A percentile compares a stretch with the other conserved stretches of the same genome.
Evolutionary conservation across 345 rosid genomes (phyloP).

Genomic region (Nephelium lappaceum): DNA sequence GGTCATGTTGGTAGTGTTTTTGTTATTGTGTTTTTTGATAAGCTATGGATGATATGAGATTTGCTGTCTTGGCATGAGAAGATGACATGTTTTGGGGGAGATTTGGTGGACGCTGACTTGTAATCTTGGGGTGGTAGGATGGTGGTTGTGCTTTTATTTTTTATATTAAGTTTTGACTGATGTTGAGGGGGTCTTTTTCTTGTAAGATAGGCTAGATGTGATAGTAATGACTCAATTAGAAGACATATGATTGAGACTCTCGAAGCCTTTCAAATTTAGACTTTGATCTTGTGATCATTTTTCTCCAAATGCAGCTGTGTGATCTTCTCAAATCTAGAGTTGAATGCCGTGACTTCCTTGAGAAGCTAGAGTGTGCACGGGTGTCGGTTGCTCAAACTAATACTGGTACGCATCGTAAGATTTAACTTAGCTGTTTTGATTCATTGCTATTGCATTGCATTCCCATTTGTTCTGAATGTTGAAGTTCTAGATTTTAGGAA

Average conservation of each 20-base stretch:
- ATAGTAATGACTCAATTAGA: neutral
- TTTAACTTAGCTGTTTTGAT: neutral
- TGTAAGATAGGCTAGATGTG: neutral
- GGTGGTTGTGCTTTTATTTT: neutral
- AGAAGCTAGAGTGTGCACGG: constrained; percentile 70
- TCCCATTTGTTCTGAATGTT: neutral
- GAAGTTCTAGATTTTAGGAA: constrained; percentile 12
- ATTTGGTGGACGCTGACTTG: neutral
- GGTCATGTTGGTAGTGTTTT: neutral
- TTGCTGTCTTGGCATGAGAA: neutral
- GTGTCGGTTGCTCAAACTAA: constrained; percentile 46
- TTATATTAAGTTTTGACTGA: neutral
- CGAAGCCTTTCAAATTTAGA: constrained; percentile 9
- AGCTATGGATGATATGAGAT: neutral
- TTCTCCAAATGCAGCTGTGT: constrained; percentile 59
- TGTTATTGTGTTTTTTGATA: neutral
- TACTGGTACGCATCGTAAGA: constrained; percentile 38
- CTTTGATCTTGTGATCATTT: neutral
- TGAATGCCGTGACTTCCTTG: constrained; percentile 71
- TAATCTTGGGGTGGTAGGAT: neutral
- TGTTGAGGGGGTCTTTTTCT: neutral
- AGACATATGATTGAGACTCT: neutral
- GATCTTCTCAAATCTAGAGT: constrained; percentile 86
- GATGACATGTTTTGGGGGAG: neutral
- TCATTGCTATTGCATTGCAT: neutral